Base-by-base conservation (phyloP, 352 stramenopile species). In the Phytopythium mirpurense region DNA sequence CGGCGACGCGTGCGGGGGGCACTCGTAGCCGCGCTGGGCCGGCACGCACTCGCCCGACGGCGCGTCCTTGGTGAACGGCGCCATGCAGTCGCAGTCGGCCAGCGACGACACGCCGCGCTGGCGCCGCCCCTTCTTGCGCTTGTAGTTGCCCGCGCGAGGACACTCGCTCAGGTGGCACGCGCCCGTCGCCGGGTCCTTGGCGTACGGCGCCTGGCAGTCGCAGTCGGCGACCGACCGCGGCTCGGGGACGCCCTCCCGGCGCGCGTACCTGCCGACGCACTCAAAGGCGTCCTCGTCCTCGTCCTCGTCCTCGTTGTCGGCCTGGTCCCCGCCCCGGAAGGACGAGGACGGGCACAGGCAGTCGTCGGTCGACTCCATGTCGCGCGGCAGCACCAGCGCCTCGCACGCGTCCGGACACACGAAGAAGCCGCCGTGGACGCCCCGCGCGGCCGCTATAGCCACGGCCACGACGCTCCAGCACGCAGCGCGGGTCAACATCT, bases 321-420 rank as follows among this genome's bases (percentile, higher is more conserved):
- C 45, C 38, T 72, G 56, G 40, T 63, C 51, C 23, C 41, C 41
- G 27, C 37, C 46, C 15, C 57, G 65, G 21, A 72, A 56, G 50
- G 68, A 64, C 29, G 83, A 71, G 36, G 80, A 72, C 19, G 71
- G 49, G 48, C 83, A 92, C 26, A 83, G 21, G 35, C 83, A 94
- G 57, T 94, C 78, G 35, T 88, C 72, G 36, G 86, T 65, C 44
- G 67, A 76, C 41, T 90, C 76, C 83, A 94, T 92, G 60, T 94
- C 83, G 37, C 76, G 74, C 36, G 83, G 81, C n/a, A 92, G 70
- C 29, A 92, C 52, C 75, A 83, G 88, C 50, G 83, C 80, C 21
- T 83, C 57, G 19, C 83, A 93, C 31, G 74, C 74, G 19, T 66
- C 42, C 16, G 82, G 82, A 43, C 83, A 94, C 34, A 78, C 72